Percentiles rank a stretch among this genome's conserved stretches.
phyloP scores from a whole-genome alignment of 768 basidiomycete genomes.

The Gymnopilus dilepis region DNA sequence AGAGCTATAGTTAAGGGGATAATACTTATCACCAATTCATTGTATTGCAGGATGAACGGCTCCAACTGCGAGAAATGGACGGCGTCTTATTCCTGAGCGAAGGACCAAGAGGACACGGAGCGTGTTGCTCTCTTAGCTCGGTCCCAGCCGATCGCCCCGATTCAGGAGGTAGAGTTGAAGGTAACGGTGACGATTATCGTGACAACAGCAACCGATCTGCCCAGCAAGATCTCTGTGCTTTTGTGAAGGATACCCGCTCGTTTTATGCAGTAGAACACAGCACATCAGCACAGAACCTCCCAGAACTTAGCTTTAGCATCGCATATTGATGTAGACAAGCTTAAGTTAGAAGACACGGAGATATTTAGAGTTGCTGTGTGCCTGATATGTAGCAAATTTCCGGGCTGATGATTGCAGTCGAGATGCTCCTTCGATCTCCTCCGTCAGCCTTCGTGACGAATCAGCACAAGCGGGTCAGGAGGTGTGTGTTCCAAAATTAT shows the following conservation, averaged over 20 bases:
- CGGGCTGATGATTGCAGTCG: constrained; percentile 1
- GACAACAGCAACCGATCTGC: constrained; percentile 1
- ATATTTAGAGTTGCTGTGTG: constrained; percentile 7
- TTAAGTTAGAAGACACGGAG: not conserved
- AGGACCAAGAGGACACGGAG: not conserved
- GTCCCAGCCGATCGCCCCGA: constrained; percentile 1
- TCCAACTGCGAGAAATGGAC: not conserved
- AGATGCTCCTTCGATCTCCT: not conserved
- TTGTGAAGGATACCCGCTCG: not conserved
- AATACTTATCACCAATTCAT: too few species aligned
- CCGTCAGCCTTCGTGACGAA: not conserved
- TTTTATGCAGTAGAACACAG: not conserved
- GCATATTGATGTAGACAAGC: not conserved
- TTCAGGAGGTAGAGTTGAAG: not conserved
- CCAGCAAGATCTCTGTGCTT: not conserved
- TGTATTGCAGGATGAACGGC: not conserved
- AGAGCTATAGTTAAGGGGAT: too few species aligned
- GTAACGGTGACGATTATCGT: not conserved
- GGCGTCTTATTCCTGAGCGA: not conserved
- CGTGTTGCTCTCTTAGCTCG: not conserved
- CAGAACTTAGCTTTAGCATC: not conserved
- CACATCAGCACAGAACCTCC: not conserved
- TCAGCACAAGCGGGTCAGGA: constrained; percentile 3
- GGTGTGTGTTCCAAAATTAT: constrained; percentile 14
- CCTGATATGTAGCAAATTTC: constrained; percentile 7